Evolutionary conservation across 1,284 basidiomycete species (phyloP).

Genomic region (Melanopsichium pennsylvanicum): DNA sequence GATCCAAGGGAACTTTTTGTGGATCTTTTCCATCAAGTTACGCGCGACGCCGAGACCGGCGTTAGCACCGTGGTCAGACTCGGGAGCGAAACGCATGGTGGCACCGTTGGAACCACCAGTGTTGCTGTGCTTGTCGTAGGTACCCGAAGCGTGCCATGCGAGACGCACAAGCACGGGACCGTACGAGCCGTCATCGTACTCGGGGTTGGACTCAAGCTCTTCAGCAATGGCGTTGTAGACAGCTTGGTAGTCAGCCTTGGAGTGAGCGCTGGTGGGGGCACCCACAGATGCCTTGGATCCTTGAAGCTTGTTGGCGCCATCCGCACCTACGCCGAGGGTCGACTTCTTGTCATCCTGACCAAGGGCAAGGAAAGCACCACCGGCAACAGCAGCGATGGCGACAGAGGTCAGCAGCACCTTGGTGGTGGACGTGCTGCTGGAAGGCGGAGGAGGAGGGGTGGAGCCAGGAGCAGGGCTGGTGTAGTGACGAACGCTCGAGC

Average conservation of each 20-base stretch:
- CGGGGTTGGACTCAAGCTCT: conserved; percentile 53
- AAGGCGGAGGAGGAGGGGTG: conserved; percentile 35
- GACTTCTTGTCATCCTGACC: conserved; percentile 43
- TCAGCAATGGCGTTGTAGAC: conserved; percentile 64
- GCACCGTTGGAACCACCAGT: conserved; percentile 76
- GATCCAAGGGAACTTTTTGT: conserved; percentile 69
- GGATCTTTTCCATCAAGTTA: conserved; percentile 83
- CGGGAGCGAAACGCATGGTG: conserved; percentile 63
- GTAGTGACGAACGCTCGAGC: conserved; percentile 46
- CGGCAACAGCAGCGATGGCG: conserved; percentile 42
- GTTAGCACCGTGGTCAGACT: conserved; percentile 82
- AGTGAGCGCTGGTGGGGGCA: conserved; percentile 30
- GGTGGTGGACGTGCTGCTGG: conserved; percentile 36
- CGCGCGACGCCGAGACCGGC: conserved; percentile 84
- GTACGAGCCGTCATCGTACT: conserved; percentile 59
- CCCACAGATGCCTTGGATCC: conserved; percentile 36
- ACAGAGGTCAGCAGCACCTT: conserved; percentile 46
- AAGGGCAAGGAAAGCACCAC: conserved; percentile 43
- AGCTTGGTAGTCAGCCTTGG: conserved; percentile 60
- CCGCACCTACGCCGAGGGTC: conserved; percentile 45
- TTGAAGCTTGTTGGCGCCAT: conserved; percentile 46
- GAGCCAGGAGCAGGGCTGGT: conserved; percentile 43
- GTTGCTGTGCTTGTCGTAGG: conserved; percentile 75
- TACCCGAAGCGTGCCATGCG: conserved; percentile 85
- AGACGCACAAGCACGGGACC: conserved; percentile 80